phyloP scores from a whole-genome alignment of 768 basidiomycete species.

The Lentinula raphanica region DNA sequence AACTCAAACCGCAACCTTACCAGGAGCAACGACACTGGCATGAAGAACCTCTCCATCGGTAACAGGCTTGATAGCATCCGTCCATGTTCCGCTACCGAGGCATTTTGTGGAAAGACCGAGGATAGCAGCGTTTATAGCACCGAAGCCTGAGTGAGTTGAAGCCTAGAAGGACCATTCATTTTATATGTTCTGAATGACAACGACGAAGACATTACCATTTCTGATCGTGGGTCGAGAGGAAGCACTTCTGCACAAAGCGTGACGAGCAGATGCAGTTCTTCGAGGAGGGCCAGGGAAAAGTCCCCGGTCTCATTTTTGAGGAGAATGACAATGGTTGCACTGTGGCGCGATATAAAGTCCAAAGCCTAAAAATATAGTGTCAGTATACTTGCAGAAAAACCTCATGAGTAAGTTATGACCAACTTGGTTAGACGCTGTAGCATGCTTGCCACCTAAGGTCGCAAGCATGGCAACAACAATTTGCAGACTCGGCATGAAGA shows the following conservation, averaged over 20 bases:
- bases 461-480: constrained; percentile 73
- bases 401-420: constrained; percentile 10
- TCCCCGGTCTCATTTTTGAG: constrained; percentile 69
- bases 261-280: constrained; percentile 78
- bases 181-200: constrained; percentile 3
- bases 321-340: constrained; percentile 77
- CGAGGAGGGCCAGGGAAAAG: constrained; percentile 59
- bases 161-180: constrained; percentile 27
- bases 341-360: constrained; percentile 77
- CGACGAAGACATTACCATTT: constrained; percentile 52
- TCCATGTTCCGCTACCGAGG: constrained; percentile 57
- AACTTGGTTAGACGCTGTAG: constrained; percentile 68
- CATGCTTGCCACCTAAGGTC: constrained; percentile 66
- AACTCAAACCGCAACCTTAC: constrained; percentile 30
- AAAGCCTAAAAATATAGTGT: no score
- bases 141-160: constrained; percentile 74
- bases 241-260: constrained; percentile 65
- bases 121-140: constrained; percentile 77
- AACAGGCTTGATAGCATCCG: constrained; percentile 51
- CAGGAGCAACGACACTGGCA: constrained; percentile 48
- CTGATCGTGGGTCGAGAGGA: constrained; percentile 67
- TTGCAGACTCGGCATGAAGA: constrained; percentile 84
- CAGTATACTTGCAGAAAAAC: no score
- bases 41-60: constrained; percentile 62
- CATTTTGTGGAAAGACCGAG: constrained; percentile 69